Evolutionary conservation across 345 rosid genomes (phyloP).

Genomic region (Chamaenerion angustifolium): DNA sequence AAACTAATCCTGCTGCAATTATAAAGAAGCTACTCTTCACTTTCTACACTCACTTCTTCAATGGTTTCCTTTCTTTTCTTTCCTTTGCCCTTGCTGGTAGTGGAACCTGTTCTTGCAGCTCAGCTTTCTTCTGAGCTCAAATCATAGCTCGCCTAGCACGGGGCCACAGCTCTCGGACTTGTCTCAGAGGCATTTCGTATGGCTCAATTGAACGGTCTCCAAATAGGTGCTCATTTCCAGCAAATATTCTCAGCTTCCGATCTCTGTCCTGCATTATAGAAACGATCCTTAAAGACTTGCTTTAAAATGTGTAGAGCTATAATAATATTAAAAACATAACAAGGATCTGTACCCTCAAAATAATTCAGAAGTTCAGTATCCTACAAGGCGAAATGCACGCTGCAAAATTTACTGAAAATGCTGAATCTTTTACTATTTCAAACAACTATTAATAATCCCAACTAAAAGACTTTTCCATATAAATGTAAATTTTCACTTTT

Average conservation of each 20-base stretch:
- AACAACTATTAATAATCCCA: too few species aligned
- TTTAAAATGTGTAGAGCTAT: neutral
- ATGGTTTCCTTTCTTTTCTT: conserved; percentile 30
- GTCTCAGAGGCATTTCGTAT: conserved; percentile 69
- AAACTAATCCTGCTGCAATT: too few species aligned
- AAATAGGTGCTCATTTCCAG: conserved; percentile 75
- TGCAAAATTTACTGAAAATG: too few species aligned
- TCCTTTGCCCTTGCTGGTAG: conserved; percentile 27
- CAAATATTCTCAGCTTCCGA: conserved; percentile 80
- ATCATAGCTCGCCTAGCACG: conserved; percentile 81
- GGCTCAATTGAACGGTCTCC: conserved; percentile 60
- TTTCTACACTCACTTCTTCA: conserved; percentile 23
- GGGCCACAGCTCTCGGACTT: conserved; percentile 80
- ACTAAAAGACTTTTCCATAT: too few species aligned
- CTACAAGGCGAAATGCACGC: too few species aligned
- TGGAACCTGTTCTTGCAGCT: conserved; percentile 37
- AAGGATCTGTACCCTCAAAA: too few species aligned
- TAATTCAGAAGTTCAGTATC: too few species aligned
- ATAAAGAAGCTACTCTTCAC: neutral
- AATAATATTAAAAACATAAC: too few species aligned
- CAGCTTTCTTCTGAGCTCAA: conserved; percentile 80
- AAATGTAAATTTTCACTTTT: too few species aligned
- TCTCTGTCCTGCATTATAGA: conserved; percentile 87
- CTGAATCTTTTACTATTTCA: too few species aligned
- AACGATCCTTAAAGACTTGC: neutral